Conservation (phyloP, 2,329 filamentous ascomycete species). For the Xenoacremonium recifei region DNA sequence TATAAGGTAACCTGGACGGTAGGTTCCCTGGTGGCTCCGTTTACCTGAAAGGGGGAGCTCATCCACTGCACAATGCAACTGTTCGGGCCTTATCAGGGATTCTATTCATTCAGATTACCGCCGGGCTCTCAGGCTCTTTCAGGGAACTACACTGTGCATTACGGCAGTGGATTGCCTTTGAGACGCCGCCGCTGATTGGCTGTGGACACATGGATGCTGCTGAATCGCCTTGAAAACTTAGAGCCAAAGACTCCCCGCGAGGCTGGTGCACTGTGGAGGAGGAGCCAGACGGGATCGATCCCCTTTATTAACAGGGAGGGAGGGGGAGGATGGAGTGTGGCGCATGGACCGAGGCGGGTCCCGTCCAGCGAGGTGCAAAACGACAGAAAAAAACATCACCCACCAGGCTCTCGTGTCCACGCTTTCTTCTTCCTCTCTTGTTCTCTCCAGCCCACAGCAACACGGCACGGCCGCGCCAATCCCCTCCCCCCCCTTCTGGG, state of each 20-base stretch:
- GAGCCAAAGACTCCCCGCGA: not conserved
- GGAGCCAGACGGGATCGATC: no score
- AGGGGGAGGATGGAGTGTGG: conserved; percentile 6
- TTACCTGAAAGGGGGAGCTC: no score
- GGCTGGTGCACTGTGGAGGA: no score
- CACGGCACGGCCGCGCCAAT: conserved; percentile 47
- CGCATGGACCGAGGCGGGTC: conserved; percentile 4
- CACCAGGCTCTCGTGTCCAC: conserved; percentile 13
- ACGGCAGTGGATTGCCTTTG: no score
- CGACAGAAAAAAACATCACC: conserved; percentile 24
- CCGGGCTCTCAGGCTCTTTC: no score
- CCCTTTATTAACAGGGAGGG: no score
- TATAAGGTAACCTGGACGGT: no score
- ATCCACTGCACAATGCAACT: no score
- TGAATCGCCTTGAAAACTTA: conserved; percentile 2
- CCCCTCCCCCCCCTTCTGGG: conserved; percentile 33
- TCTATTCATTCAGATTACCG: no score
- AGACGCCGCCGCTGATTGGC: conserved; percentile 11
- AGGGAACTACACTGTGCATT: no score
- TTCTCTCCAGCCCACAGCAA: conserved; percentile 30
- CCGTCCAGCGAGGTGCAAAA: conserved; percentile 2
- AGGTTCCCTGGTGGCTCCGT: no score
- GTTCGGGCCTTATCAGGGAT: no score
- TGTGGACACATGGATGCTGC: conserved; percentile 2
- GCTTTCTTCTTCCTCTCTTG: conserved; percentile 14